These are phyloP conservation scores for Chaetoceros tenuissimus DNA, from an alignment of 108 stramenopile genomes.

Conservation along the genomic window DNA sequence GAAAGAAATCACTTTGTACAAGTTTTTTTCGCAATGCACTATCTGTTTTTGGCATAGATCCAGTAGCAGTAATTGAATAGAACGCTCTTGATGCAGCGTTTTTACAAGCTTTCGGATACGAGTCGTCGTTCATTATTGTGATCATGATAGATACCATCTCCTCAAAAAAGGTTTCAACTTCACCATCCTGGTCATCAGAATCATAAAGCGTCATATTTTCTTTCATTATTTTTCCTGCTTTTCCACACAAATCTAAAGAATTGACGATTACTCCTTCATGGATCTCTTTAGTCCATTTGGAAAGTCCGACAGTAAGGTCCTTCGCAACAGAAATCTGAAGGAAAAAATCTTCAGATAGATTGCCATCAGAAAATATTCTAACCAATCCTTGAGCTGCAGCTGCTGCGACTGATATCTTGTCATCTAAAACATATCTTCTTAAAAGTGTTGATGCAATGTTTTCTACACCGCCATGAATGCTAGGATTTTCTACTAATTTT, in stretches of 20 bases:
- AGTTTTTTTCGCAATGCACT: no score
- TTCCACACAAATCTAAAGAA: not conserved
- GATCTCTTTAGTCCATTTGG: not conserved
- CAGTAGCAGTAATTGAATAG: no score
- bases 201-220: conserved; percentile 5
- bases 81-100: no score
- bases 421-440: conserved; percentile 8
- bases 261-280: not conserved
- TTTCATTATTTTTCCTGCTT: conserved; percentile 9
- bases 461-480: conserved; percentile 8
- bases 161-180: no score
- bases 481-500: conserved; percentile 21
- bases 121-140: no score
- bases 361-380: not conserved
- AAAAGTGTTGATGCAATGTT: conserved; percentile 9
- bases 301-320: conserved; percentile 3
- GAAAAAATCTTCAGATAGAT: conserved; percentile 5
- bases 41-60: no score
- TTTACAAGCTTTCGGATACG: no score
- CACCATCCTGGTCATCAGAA: not conserved
- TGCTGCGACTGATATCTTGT: conserved; percentile 4
- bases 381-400: conserved; percentile 15
- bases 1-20: no score
- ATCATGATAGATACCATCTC: no score
- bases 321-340: conserved; percentile 4